phyloP scores from a whole-genome alignment of 2,329 filamentous ascomycete species.

The Alternaria sp. region DNA sequence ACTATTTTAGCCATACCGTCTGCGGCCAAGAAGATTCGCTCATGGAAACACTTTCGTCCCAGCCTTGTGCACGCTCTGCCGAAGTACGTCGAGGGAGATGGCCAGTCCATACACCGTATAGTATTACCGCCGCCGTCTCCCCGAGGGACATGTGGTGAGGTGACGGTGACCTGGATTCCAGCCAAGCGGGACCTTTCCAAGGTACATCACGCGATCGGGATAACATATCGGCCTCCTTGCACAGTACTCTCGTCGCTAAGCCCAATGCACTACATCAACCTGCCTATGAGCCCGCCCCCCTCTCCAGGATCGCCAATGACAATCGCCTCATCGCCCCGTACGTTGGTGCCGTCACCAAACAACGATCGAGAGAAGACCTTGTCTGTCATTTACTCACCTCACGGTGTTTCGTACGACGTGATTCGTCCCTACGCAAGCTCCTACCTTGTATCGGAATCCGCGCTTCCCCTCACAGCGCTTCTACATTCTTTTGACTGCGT shows the following conservation, averaged over 20 bases:
- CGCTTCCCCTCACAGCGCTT: conserved; percentile 68
- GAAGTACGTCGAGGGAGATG: conserved; percentile 51
- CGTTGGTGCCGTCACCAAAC: conserved; percentile 41
- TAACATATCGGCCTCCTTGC: conserved; percentile 71
- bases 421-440: conserved; percentile 63
- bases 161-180: conserved; percentile 72
- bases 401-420: conserved; percentile 63
- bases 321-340: conserved; percentile 41
- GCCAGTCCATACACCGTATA: conserved; percentile 55
- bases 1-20: conserved; percentile 70
- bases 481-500: conserved; percentile 69
- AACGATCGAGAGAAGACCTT: conserved; percentile 55
- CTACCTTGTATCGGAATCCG: conserved; percentile 63
- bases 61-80: conserved; percentile 53
- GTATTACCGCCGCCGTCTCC: conserved; percentile 61
- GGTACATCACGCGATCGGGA: conserved; percentile 71
- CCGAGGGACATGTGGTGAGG: conserved; percentile 66
- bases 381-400: conserved; percentile 69
- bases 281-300: conserved; percentile 47
- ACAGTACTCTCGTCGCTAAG: conserved; percentile 43
- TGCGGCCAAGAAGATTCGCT: conserved; percentile 68
- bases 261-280: conserved; percentile 44
- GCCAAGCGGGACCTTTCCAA: conserved; percentile 67
- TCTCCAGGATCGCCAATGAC: conserved; percentile 43
- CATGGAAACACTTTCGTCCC: conserved; percentile 72